Percentiles rank a stretch among this genome's conserved stretches.
These are phyloP conservation scores for Tuber aestivum DNA, from an alignment of 495 filamentous ascomycete species.

Conservation along the genomic window DNA sequence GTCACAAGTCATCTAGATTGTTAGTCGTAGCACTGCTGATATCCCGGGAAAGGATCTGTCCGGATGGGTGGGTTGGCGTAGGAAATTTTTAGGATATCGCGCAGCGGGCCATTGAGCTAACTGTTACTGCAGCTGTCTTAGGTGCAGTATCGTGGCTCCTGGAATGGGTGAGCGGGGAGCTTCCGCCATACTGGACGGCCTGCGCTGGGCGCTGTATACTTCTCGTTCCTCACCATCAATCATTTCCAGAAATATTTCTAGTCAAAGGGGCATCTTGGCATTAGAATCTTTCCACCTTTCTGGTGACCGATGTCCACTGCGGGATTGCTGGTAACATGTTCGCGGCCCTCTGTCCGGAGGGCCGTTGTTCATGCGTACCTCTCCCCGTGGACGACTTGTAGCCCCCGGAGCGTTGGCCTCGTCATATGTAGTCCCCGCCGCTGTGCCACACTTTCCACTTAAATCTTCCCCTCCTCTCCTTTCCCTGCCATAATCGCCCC, in stretches of 20 bases:
- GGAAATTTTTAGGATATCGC: background rate
- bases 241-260: background rate
- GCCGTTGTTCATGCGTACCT: background rate
- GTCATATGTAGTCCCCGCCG: background rate
- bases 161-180: background rate
- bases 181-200: background rate
- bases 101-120: background rate
- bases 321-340: background rate
- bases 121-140: background rate
- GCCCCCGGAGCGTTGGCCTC: background rate
- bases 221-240: background rate
- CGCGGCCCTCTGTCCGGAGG: background rate
- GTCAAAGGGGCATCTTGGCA: background rate
- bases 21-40: background rate
- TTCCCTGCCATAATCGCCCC: background rate
- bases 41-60: background rate
- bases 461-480: background rate
- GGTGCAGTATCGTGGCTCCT: background rate
- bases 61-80: background rate
- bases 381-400: background rate
- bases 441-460: background rate
- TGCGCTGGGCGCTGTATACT: background rate
- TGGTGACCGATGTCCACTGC: background rate
- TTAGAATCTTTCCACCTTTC: background rate
- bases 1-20: background rate